Conservation (phyloP, 352 stramenopile species). For the Phytophthora parvispora region DNA sequence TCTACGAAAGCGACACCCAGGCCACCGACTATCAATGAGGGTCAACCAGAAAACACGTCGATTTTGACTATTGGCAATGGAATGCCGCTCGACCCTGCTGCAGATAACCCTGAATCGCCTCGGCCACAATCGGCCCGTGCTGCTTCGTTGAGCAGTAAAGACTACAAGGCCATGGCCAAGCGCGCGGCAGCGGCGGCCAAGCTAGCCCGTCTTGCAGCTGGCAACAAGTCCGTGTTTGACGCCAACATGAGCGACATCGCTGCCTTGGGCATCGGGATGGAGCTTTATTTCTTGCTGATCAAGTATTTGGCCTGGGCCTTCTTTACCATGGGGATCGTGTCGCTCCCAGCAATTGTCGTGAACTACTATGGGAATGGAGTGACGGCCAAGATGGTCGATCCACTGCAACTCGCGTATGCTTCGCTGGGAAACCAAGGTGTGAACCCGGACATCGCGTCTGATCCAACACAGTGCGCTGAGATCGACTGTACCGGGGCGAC, state of each 20-base stretch:
- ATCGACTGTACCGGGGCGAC: conserved; percentile 82
- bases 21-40: conserved; percentile 2
- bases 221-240: conserved; percentile 73
- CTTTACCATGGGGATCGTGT: conserved; percentile 74
- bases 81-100: not conserved
- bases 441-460: conserved; percentile 57
- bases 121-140: conserved; percentile 10
- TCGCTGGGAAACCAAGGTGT: conserved; percentile 87
- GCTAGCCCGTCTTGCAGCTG: conserved; percentile 65
- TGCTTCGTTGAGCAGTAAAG: conserved; percentile 49
- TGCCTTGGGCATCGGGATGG: conserved; percentile 81
- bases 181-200: conserved; percentile 48
- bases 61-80: conserved; percentile 12
- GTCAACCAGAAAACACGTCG: conserved; percentile 4
- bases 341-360: conserved; percentile 69
- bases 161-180: conserved; percentile 69
- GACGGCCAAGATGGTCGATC: conserved; percentile 73
- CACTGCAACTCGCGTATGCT: conserved; percentile 73
- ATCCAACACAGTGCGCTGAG: conserved; percentile 53
- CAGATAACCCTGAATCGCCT: not conserved
- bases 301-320: conserved; percentile 80
- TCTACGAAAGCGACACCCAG: conserved; percentile 19
- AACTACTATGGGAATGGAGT: conserved; percentile 78
- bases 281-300: conserved; percentile 89
- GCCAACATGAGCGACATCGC: conserved; percentile 81